These are phyloP conservation scores for Microbotryomycetes sp. DNA, from an alignment of 1,284 basidiomycete species.

Conservation along the genomic window DNA sequence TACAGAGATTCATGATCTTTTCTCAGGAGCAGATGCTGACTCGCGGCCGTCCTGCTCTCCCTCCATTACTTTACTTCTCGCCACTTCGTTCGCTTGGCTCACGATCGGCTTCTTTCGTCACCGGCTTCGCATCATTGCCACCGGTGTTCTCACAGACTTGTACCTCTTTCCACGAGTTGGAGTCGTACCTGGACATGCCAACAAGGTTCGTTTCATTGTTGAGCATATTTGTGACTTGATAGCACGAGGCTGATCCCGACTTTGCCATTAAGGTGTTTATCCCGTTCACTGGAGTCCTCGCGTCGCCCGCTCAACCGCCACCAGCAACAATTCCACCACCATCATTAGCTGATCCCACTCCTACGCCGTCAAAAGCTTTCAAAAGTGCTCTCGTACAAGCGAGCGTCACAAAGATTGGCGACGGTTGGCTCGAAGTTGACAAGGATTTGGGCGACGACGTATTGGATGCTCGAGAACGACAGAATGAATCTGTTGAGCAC, in stretches of 20 bases:
- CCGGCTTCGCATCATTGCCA: too few species aligned
- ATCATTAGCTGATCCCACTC: background rate
- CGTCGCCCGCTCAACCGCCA: constrained; percentile 7
- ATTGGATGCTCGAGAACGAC: constrained; percentile 14
- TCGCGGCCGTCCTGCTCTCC: background rate
- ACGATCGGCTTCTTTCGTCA: too few species aligned
- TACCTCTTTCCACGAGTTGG: constrained; percentile 34
- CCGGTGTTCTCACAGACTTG: too few species aligned
- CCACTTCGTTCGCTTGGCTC: too few species aligned
- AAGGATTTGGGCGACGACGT: constrained; percentile 30
- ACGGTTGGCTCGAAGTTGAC: constrained; percentile 32
- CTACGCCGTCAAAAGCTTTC: background rate
- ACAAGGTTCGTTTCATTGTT: constrained; percentile 22
- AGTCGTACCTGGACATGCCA: constrained; percentile 35
- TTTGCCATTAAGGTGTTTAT: background rate
- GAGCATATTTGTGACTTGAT: too few species aligned
- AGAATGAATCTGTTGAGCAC: constrained; percentile 9
- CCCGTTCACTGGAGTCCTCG: constrained; percentile 4
- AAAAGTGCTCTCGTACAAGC: constrained; percentile 29
- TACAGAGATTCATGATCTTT: too few species aligned
- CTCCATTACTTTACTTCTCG: background rate
- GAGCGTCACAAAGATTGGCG: constrained; percentile 18
- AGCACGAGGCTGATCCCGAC: too few species aligned
- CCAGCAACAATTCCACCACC: background rate
- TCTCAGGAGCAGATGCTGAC: too few species aligned